These are phyloP conservation scores for Epichloe sibirici DNA, from an alignment of 2,329 filamentous ascomycete species.

Conservation along the genomic window DNA sequence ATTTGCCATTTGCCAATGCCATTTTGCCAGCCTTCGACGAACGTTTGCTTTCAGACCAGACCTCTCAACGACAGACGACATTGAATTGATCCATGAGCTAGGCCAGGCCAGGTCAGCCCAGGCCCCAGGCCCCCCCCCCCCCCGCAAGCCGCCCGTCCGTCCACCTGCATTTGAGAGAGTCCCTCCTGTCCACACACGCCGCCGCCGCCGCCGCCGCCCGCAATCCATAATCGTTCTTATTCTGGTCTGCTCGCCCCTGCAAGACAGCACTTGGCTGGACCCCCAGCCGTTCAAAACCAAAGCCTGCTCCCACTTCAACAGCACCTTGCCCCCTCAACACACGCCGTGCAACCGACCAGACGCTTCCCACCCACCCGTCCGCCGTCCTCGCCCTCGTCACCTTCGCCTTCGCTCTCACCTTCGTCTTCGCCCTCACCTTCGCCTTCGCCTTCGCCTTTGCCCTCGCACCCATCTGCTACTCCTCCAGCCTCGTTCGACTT, in stretches of 20 bases:
- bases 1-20: too few relatives aligned
- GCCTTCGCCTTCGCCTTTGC: not conserved
- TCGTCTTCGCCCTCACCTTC: not conserved
- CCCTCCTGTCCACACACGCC: too few relatives aligned
- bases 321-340: constrained; percentile 2
- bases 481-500: constrained; percentile 1
- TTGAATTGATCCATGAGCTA: too few relatives aligned
- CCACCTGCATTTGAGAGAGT: too few relatives aligned
- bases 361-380: not conserved
- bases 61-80: too few relatives aligned
- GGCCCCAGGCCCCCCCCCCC: not conserved
- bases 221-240: too few relatives aligned
- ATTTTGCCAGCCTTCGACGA: too few relatives aligned
- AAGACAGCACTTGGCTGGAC: not conserved
- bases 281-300: not conserved
- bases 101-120: not conserved
- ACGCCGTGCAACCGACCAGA: not conserved
- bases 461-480: constrained; percentile 2
- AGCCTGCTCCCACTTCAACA: not conserved
- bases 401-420: not conserved
- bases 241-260: not conserved
- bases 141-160: too few relatives aligned
- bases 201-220: too few relatives aligned
- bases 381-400: not conserved
- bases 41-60: too few relatives aligned